Base-by-base conservation (phyloP, 2,329 filamentous ascomycete genomes). In the Verticillium isaacii region DNA sequence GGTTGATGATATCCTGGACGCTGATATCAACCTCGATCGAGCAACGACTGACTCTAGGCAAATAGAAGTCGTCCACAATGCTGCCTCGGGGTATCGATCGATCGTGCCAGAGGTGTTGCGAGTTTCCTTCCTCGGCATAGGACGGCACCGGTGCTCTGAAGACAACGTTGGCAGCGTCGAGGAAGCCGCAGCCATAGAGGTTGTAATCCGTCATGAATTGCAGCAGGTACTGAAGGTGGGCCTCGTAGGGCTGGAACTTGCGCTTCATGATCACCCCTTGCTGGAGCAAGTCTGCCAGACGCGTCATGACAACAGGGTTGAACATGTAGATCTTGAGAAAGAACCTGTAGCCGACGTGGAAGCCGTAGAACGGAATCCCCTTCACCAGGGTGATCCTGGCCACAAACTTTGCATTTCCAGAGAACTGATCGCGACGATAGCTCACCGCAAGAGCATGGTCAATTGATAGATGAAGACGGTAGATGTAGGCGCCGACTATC, bases 191-290 rank as follows among this genome's bases (percentile, higher is more conserved):
- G 7, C 96, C 96, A 73, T 96, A 98, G 67, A 99, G 80, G 72
- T 97, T 99, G 80, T 96, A 99, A 74, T 99, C 96, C 66, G 89
- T 90, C 95, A 99, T 98, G 85, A 96, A 99, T 75, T 99, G 96
- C 11, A 95, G 82, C 9, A 97, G 78, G 72, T 93, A 98, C 71
- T 97, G 92, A 64, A 98, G 75, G 73, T 99, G 96, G 19, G 91
- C 93, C 76, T 99, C 95, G 71, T 95, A 96, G 0, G 95, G 94
- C 71, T 98, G 94, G 54, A 99, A 89, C 29, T 85, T 83, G 63
- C 85, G 85, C 71, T 91, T 91, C 85, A 98, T 85, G 54, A 99
- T 88, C 34, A 89, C 89, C 8, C 95, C 95, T 74, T 97, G 93
- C 19, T 91, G 88, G 52, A 99, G 81, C 57, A 99, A 81, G 70